Conservation (phyloP, 2,329 filamentous ascomycete genomes). For the Emergomyces orientalis region DNA sequence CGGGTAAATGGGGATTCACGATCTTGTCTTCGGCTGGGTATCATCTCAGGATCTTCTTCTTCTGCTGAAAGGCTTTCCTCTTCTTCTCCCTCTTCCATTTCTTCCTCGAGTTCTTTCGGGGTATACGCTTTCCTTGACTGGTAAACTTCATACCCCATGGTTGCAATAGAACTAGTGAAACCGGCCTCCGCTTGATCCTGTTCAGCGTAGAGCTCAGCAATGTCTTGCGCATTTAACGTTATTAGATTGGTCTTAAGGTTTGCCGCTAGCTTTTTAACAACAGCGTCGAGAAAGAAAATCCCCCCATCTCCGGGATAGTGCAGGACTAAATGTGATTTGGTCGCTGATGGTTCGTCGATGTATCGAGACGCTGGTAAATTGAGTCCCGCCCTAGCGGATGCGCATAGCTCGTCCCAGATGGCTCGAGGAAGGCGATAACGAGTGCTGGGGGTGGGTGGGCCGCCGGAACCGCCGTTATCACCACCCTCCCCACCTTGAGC, state of each 20-base stretch:
- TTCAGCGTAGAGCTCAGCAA: constrained; percentile 35
- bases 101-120: constrained; percentile 35
- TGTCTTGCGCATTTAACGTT: constrained; percentile 39
- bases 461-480: constrained; percentile 17
- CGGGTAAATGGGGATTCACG: constrained; percentile 12
- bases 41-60: constrained; percentile 24
- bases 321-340: constrained; percentile 49
- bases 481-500: constrained; percentile 23
- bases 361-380: constrained; percentile 32
- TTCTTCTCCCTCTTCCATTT: constrained; percentile 38
- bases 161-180: constrained; percentile 28
- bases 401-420: constrained; percentile 42
- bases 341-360: constrained; percentile 39
- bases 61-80: constrained; percentile 25
- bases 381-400: constrained; percentile 45
- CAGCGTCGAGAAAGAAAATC: constrained; percentile 46
- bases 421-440: constrained; percentile 28
- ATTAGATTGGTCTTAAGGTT: constrained; percentile 42
- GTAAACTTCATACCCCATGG: constrained; percentile 49
- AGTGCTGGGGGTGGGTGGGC: constrained; percentile 16
- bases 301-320: constrained; percentile 51
- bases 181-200: constrained; percentile 31
- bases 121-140: constrained; percentile 24
- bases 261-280: constrained; percentile 56
- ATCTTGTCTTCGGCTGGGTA: constrained; percentile 16